Evolutionary conservation across 441 rosid genomes (phyloP), one percentile per base, ranked within the genome.

Genomic region (Populus hybrid): DNA sequence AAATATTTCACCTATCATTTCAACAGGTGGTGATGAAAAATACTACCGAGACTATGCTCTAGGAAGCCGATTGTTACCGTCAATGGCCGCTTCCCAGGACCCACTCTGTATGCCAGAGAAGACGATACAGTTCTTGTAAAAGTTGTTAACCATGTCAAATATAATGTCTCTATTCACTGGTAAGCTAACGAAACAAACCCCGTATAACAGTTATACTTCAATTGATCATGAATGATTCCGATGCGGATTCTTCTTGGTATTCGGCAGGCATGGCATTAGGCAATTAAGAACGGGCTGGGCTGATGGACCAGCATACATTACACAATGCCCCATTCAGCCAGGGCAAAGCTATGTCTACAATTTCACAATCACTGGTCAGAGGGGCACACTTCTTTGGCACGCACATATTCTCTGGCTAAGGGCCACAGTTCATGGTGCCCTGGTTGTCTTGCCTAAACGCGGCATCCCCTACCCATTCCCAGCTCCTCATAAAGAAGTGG

Each of bases 351-450:
- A 89, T 64, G 81, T 90, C 20, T 91, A 95, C 85, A 95, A 93
- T 83, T 95, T 91, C 82, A 95, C 98, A 1, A 53, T 95, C 64
- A 92, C 91, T 7, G 98, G 96, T 53, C 96, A 95, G 78, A 84
- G 99, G 6, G 98, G 99, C 31, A 95, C 98, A 0, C 91, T 95
- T 76, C 86, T 93, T 63, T 95, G 98, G 99, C 99, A 95, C 69
- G 98, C 97, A 35, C 99, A 93, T 28, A 88, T 93, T 69, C 91
- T 92, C 61, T 93, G 98, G 99, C 88, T 93, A 21, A 85, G 97
- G 81, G 83, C 98, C 64, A 95, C 98, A 0, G 90, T 95, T 67
- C 85, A 95, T 10, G 99, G 99, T 2, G 94, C 91, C 77, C 33
- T 95, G 23, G 91, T 93, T 42, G 83, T 95, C 83, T 84, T 93